phyloP scores from a whole-genome alignment of 2,329 filamentous ascomycete species.

The Clonostachys sp. region DNA sequence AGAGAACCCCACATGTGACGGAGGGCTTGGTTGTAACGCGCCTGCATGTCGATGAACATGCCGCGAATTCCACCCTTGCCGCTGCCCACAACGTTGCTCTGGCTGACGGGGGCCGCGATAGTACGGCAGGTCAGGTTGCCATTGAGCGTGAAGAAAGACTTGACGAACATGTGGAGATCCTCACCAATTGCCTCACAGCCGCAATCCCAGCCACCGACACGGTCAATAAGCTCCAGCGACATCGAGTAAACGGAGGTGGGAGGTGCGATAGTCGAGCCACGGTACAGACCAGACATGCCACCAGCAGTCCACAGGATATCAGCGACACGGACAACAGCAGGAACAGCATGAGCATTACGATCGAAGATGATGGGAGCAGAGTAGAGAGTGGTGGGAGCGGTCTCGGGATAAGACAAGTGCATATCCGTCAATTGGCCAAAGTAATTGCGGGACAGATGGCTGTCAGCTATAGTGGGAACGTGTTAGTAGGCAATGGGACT shows the following conservation, averaged over 20 bases:
- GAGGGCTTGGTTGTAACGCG: constrained; percentile 67
- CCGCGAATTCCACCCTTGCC: constrained; percentile 48
- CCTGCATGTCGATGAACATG: constrained; percentile 51
- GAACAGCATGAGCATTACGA: constrained; percentile 65
- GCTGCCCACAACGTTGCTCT: constrained; percentile 65
- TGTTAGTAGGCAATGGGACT: not conserved
- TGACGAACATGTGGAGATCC: constrained; percentile 74
- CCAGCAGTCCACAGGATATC: constrained; percentile 70
- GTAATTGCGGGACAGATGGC: constrained; percentile 64
- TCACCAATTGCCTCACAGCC: constrained; percentile 69
- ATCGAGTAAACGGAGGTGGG: constrained; percentile 73
- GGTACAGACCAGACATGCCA: constrained; percentile 65
- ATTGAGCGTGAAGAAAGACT: constrained; percentile 71
- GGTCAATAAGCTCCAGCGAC: constrained; percentile 60
- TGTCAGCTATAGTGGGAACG: constrained; percentile 51
- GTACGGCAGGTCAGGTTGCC: constrained; percentile 62
- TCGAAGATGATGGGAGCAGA: constrained; percentile 70
- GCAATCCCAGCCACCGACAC: constrained; percentile 69
- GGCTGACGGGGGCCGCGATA: constrained; percentile 65
- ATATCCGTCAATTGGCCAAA: constrained; percentile 61
- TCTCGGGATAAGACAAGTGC: constrained; percentile 56
- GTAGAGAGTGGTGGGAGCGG: constrained; percentile 60
- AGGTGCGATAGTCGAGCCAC: constrained; percentile 58
- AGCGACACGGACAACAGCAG: constrained; percentile 64
- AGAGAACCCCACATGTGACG: constrained; percentile 74